Percentiles rank a stretch among this genome's conserved stretches.
Evolutionary conservation across 2,329 filamentous ascomycete species (phyloP).

Genomic region (Talaromyces sp.): DNA sequence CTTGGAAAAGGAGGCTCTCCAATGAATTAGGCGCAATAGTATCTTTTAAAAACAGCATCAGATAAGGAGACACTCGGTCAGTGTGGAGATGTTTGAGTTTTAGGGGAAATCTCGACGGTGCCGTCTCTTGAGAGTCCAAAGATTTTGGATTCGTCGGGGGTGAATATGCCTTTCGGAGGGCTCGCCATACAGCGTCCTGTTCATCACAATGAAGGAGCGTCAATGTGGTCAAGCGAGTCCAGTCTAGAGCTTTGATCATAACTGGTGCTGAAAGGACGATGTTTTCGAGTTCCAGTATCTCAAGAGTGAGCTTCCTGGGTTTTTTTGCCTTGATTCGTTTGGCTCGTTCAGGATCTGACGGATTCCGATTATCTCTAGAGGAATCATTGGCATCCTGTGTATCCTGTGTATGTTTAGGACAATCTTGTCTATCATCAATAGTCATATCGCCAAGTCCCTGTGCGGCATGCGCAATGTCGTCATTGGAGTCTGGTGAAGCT

Average conservation of each 20-base stretch:
- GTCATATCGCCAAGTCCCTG: slow-evolving; percentile 3
- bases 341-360: background rate
- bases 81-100: slow-evolving; percentile 70
- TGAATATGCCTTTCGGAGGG: slow-evolving; percentile 57
- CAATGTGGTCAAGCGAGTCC: slow-evolving; percentile 63
- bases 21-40: slow-evolving; percentile 71
- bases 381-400: background rate
- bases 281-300: slow-evolving; percentile 68
- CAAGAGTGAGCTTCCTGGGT: slow-evolving; percentile 53
- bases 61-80: slow-evolving; percentile 61
- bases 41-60: slow-evolving; percentile 71
- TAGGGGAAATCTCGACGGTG: slow-evolving; percentile 51
- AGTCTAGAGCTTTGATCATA: slow-evolving; percentile 67
- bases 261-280: slow-evolving; percentile 66
- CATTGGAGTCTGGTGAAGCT: background rate
- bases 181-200: slow-evolving; percentile 70
- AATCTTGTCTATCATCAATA: slow-evolving; percentile 1
- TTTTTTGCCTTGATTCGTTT: background rate
- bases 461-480: background rate
- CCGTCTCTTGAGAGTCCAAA: background rate
- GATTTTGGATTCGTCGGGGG: slow-evolving; percentile 28
- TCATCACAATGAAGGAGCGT: slow-evolving; percentile 69
- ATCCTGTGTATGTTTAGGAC: background rate
- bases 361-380: background rate
- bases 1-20: slow-evolving; percentile 73